Evolutionary conservation across 768 basidiomycete species (phyloP), one percentile per base, ranked within the genome.

Genomic region (Podaxis rugospora): DNA sequence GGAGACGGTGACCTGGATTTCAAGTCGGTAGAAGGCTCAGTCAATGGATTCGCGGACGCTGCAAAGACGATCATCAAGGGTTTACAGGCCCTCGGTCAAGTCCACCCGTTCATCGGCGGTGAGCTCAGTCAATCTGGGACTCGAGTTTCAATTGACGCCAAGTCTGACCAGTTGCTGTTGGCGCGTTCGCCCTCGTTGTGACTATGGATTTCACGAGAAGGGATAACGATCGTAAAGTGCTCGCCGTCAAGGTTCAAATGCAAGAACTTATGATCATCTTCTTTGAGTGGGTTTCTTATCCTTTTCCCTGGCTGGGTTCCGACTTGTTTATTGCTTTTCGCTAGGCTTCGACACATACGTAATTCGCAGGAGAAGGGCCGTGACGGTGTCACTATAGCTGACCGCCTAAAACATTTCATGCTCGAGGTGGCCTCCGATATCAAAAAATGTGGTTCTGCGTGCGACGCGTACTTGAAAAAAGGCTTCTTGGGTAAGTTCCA

Each of bases 171-270:
- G 83, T 80, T 44, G 80, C 76, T 27, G 78, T 83, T 18, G 65
- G 75, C 7, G 81, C 82, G 1, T 84, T 84, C 67, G 73, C 77
- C 47, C 71, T 80, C 0, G 80, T 80, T 2, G 73, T 81, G 35
- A 75, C 75, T 14, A 70, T 84, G 42, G 81, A 83, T 54, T 59
- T 78, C 53, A 77, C 77, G 4, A 72, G 82, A 35, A 70, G 78
- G n/a, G 80, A 82, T 21, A 84, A 85, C 56, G 78, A 84, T 59
- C 76, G 74, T 58, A 81, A 80, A 61, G 73, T 83, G 7, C 62
- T 76, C 1, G 68, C 73, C 3, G 68, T 85, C 5, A 78, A 79
- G 51, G 58, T 78, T 5, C 76, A 80, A 62, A 84, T 84, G 81
- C 74, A 72, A 59, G 74, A 81, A 39, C 75, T 80, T 71, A 79